Evolutionary conservation across 495 filamentous ascomycete genomes (phyloP), one percentile per base, ranked within the genome.

Genomic region (Pseudevernia furfuracea): DNA sequence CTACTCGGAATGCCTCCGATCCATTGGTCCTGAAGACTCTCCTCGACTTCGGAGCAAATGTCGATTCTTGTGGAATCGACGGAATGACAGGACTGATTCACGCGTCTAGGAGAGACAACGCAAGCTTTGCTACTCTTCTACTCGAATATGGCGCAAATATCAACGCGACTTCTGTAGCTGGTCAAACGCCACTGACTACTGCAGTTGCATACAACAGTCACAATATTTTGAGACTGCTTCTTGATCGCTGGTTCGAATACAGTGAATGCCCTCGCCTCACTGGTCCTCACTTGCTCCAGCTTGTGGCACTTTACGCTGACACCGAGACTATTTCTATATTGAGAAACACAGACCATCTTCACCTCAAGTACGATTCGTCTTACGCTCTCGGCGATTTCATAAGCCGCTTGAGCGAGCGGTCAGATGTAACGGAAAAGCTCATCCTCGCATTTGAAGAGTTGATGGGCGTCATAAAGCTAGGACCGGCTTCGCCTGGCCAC

Each of bases 201-300:
- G 65, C 65, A 9, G n/a, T 61, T 37, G 60, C 17, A 59, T 63
- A 37, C 63, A 75, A 75, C 58, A 73, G 59, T 30, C 72, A 75
- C 59, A 56, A 66, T 30, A 66, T 75, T 73, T 28, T 65, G 3
- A 23, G 58, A 39, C 30, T 65, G n/a, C 63, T 65, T 2, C 67
- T 75, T 21, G 73, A 75, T 57, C 61, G 68, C 8, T 75, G 73
- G 71, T 63, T 66, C 25, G 68, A 74, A 48, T 75, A 74, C 61
- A 71, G 38, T 32, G 56, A 58, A 44, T 74, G 69, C 52, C 72
- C 72, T 15, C 62, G 72, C 11, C 72, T 75, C 15, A 61, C 63
- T 28, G 71, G 71, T 30, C 73, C 70, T 30, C 66, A 75, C 62
- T 64, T 74, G 14, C 68, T 74, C 23, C 19, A 67, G 23, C 52